A percentile compares a stretch with the other conserved stretches of the same genome.
Evolutionary conservation across 257 asterid genomes (phyloP).

Genomic region (Linaria vulgaris): DNA sequence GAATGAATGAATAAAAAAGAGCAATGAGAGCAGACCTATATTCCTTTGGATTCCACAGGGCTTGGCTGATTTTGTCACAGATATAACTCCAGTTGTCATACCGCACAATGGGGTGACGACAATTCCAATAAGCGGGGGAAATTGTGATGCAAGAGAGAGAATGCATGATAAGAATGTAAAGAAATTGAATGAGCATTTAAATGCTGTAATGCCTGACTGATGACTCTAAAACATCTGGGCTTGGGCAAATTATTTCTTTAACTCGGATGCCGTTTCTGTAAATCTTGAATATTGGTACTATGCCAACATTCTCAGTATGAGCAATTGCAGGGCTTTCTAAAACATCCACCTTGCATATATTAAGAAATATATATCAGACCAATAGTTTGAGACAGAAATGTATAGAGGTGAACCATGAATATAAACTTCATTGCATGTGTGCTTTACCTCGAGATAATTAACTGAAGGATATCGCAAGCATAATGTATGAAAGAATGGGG

Average conservation of each 20-base stretch:
- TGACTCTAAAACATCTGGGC: constrained; percentile 75
- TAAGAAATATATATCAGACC: neutral
- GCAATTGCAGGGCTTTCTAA: constrained; percentile 60
- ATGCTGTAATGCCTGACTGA: constrained; percentile 77
- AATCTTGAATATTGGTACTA: constrained; percentile 76
- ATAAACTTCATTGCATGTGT: neutral
- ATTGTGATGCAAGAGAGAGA: constrained; percentile 22
- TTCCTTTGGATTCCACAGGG: constrained; percentile 43
- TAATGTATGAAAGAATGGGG: constrained; percentile 61
- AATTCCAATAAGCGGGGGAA: constrained; percentile 25
- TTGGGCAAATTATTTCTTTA: constrained; percentile 83
- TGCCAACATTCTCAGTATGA: constrained; percentile 62
- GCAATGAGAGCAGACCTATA: constrained; percentile 40
- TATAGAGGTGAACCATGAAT: neutral
- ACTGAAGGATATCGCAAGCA: constrained; percentile 68
- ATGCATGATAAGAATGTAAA: constrained; percentile 13
- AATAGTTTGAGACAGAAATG: neutral
- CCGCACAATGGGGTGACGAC: constrained; percentile 15
- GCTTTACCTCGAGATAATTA: constrained; percentile 75
- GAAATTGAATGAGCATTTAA: constrained; percentile 27
- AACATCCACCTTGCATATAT: constrained; percentile 77
- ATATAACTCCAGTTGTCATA: constrained; percentile 23
- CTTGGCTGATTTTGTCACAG: constrained; percentile 43
- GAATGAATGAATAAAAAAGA: constrained; percentile 63
- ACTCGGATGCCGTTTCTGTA: constrained; percentile 60